Percentiles rank a stretch among this genome's conserved stretches.
phyloP scores from a whole-genome alignment of 169 alveolate species.

The Plasmodium yoelii region DNA sequence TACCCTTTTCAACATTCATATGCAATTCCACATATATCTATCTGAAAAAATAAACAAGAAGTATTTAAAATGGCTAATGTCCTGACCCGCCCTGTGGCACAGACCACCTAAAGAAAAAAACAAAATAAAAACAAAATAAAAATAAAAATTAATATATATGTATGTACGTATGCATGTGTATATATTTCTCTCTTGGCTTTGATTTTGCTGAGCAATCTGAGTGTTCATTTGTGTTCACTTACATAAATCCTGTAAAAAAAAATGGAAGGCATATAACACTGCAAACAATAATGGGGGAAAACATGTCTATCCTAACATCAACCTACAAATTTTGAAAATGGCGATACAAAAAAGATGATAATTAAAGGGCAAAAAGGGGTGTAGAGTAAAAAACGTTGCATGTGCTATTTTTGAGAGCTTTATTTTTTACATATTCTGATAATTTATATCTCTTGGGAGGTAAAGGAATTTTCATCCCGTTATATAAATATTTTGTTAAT shows the following conservation, averaged over 20 bases:
- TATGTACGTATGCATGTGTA: neutral
- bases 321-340: conserved; percentile 27
- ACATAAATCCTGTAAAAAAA: conserved; percentile 54
- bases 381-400: neutral
- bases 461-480: conserved; percentile 85
- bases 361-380: neutral
- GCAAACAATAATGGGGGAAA: conserved; percentile 42
- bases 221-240: conserved; percentile 8
- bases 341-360: neutral
- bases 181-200: neutral
- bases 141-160: neutral
- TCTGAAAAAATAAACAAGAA: too few species aligned
- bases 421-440: conserved; percentile 46
- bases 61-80: neutral
- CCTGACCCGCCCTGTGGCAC: conserved; percentile 23
- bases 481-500: conserved; percentile 62
- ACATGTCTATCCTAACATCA: conserved; percentile 60
- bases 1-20: neutral
- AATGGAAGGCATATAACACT: conserved; percentile 61
- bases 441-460: conserved; percentile 75
- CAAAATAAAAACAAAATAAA: too few species aligned
- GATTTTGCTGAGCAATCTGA: neutral
- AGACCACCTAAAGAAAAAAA: conserved; percentile 47
- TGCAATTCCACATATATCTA: too few species aligned
- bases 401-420: neutral